A percentile compares a stretch with the other conserved stretches of the same genome.
Evolutionary conservation across 2,329 filamentous ascomycete genomes (phyloP).

Genomic region (Sclerotiophoma versabilis): DNA sequence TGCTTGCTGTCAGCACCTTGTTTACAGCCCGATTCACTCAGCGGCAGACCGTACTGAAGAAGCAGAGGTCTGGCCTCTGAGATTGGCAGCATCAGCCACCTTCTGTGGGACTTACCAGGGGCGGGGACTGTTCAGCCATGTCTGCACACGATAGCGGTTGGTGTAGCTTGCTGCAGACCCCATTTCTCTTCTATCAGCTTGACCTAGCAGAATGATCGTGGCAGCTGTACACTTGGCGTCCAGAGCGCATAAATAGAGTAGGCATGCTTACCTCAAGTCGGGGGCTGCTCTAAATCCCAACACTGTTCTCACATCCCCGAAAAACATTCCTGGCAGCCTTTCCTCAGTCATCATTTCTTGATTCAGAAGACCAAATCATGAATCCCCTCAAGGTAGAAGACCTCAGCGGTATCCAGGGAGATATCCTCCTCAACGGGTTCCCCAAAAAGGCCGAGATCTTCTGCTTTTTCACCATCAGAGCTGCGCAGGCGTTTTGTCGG

Average conservation of each 20-base stretch:
- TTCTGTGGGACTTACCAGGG: neutral
- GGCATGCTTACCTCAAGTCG: neutral
- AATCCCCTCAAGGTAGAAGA: constrained; percentile 6
- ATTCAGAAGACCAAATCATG: neutral
- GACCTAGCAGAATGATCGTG: neutral
- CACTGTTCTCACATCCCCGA: neutral
- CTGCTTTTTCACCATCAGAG: constrained; percentile 16
- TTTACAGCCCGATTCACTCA: neutral
- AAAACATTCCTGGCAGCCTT: too few species aligned
- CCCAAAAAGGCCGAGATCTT: constrained; percentile 18
- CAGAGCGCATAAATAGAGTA: neutral
- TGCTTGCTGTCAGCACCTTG: neutral
- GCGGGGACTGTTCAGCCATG: neutral
- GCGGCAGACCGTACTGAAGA: neutral
- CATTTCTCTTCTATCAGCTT: neutral
- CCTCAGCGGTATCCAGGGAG: constrained; percentile 11
- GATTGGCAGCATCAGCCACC: constrained; percentile 1
- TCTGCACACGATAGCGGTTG: neutral
- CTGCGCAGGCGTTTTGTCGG: constrained; percentile 11
- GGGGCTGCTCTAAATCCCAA: neutral
- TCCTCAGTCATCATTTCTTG: too few species aligned
- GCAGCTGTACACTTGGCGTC: neutral
- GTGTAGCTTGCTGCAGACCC: neutral
- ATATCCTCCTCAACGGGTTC: constrained; percentile 16
- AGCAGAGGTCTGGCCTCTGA: neutral